A percentile compares a stretch with the other conserved stretches of the same genome.
phyloP scores from a whole-genome alignment of 2,329 filamentous ascomycete species.

The Aureobasidium lini region DNA sequence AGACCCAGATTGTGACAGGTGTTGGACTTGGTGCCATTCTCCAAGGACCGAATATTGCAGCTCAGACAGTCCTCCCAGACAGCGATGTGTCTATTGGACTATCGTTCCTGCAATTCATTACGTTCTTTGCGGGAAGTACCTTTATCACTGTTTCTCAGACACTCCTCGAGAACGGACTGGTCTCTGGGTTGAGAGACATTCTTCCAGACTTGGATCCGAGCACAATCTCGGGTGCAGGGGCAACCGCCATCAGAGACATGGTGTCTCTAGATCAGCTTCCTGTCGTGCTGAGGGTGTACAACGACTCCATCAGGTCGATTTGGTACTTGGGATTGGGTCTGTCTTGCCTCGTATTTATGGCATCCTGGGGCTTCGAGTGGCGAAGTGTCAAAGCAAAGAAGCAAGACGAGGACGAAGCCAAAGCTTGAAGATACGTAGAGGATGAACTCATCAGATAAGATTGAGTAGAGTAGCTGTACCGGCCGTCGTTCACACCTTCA shows the following conservation, averaged over 20 bases:
- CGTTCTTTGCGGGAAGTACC: conserved; percentile 35
- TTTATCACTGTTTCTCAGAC: conserved; percentile 38
- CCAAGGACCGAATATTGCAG: conserved; percentile 34
- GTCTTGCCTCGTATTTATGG: conserved; percentile 45
- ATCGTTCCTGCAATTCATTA: conserved; percentile 35
- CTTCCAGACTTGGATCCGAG: conserved; percentile 31
- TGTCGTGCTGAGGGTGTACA: conserved; percentile 54
- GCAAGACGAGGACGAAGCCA: background rate
- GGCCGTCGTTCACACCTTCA: background rate
- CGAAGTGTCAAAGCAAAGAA: conserved; percentile 38
- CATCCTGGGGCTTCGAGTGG: conserved; percentile 51
- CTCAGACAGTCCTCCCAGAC: conserved; percentile 31
- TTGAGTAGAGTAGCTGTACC: background rate
- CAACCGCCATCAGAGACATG: conserved; percentile 48
- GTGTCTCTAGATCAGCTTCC: conserved; percentile 43
- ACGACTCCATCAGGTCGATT: conserved; percentile 46
- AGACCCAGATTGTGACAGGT: conserved; percentile 19
- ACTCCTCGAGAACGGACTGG: conserved; percentile 36
- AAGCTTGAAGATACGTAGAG: background rate
- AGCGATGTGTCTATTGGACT: conserved; percentile 34
- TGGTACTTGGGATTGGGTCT: conserved; percentile 52
- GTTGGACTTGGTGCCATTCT: conserved; percentile 35
- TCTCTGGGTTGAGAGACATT: conserved; percentile 29
- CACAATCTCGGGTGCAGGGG: conserved; percentile 36
- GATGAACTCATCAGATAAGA: background rate